Evolutionary conservation across 2,329 filamentous ascomycete genomes (phyloP).

Genomic region (Aspergillus alliaceus): DNA sequence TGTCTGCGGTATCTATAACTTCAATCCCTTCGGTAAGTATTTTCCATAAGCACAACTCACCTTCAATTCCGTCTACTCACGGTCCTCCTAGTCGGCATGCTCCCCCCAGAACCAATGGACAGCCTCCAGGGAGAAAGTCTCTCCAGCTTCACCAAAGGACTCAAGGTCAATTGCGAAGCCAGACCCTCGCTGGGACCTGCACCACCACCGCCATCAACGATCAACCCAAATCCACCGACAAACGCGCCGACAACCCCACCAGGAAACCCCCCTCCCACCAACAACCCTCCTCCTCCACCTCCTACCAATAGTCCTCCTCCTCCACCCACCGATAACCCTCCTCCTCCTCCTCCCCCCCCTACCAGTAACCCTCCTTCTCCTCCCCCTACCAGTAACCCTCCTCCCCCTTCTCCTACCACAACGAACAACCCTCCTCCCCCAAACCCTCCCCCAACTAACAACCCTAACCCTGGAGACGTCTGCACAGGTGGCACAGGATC

Average conservation of each 20-base stretch:
- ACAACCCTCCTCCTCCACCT: not conserved
- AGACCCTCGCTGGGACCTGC: not conserved
- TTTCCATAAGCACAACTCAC: not conserved
- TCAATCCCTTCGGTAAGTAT: constrained; percentile 46
- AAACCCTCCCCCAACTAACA: not conserved
- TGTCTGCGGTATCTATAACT: constrained; percentile 55
- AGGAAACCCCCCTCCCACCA: not conserved
- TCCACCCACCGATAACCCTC: not conserved
- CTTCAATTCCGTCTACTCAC: not conserved
- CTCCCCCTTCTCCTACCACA: not conserved
- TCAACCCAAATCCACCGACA: not conserved
- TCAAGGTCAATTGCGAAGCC: not conserved
- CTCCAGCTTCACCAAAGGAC: not conserved
- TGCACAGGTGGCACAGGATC: constrained; percentile 30
- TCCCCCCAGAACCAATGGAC: not conserved
- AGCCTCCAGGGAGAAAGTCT: not conserved
- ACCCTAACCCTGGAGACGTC: constrained; percentile 14
- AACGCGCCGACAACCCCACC: not conserved
- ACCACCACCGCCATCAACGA: not conserved
- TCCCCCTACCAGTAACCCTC: not conserved
- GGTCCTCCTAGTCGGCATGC: not conserved
- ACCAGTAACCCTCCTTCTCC: not conserved
- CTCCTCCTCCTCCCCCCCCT: not conserved
- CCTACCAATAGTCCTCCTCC: not conserved
- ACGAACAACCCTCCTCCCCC: not conserved